Evolutionary conservation across 2,329 filamentous ascomycete genomes (phyloP).

Genomic region (Sporothrix globosa): DNA sequence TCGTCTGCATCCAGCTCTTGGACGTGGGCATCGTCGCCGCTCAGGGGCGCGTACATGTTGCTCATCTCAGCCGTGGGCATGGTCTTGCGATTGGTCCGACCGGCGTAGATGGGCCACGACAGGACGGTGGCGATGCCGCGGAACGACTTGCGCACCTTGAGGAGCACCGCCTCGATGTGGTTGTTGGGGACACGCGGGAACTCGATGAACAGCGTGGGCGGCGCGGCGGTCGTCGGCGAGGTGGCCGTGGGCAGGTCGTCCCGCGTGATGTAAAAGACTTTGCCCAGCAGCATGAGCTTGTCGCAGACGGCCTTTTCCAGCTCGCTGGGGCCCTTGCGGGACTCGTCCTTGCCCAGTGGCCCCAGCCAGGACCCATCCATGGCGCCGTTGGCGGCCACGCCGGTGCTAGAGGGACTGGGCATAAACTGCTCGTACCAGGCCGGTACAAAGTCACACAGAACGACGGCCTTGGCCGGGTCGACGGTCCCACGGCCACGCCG

Average conservation of each 20-base stretch:
- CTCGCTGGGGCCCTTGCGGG: neutral
- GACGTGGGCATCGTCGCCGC: neutral
- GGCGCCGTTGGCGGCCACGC: neutral
- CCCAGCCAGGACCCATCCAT: no score
- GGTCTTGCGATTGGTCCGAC: neutral
- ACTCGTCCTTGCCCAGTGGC: neutral
- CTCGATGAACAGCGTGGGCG: conserved; percentile 22
- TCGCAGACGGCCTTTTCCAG: conserved; percentile 4
- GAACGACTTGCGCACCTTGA: neutral
- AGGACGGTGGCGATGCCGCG: neutral
- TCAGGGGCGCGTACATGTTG: conserved; percentile 7
- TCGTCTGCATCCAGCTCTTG: neutral
- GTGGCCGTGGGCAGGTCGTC: neutral
- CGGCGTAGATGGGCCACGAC: conserved; percentile 21
- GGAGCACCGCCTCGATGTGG: conserved; percentile 4
- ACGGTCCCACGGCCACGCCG: neutral
- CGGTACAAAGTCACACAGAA: conserved; percentile 15
- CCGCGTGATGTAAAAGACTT: conserved; percentile 24
- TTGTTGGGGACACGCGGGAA: conserved; percentile 19
- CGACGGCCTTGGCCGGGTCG: conserved; percentile 22
- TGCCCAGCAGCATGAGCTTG: neutral
- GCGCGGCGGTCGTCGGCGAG: neutral
- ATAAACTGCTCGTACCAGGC: conserved; percentile 8
- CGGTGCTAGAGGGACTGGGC: neutral
- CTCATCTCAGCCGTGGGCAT: neutral